Evolutionary conservation across 805 yeast species (phyloP).

Genomic region (Ogataea populi-albae): DNA sequence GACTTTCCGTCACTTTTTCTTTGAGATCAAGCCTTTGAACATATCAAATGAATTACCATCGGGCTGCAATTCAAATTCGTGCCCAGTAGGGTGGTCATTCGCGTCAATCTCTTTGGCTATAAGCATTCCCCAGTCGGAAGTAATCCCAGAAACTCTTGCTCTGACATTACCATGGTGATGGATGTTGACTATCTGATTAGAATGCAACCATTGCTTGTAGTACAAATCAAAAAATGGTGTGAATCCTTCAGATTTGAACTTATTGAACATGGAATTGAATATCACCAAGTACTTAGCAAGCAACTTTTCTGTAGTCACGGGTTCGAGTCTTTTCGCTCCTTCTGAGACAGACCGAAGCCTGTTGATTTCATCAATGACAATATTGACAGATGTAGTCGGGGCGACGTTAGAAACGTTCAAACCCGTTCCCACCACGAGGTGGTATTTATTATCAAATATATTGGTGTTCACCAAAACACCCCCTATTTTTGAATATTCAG

Average conservation of each 20-base stretch:
- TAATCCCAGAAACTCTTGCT: constrained; percentile 77
- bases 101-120: constrained; percentile 65
- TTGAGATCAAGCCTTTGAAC: constrained; percentile 81
- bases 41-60: constrained; percentile 98
- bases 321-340: constrained; percentile 14
- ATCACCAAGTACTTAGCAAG: constrained; percentile 66
- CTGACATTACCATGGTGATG: constrained; percentile 38
- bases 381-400: constrained; percentile 87
- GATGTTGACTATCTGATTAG: constrained; percentile 68
- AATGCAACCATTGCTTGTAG: constrained; percentile 85
- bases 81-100: constrained; percentile 48
- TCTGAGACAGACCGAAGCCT: constrained; percentile 43
- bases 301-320: constrained; percentile 42
- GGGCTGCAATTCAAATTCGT: constrained; percentile 74
- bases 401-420: constrained; percentile 79
- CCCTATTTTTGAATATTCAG: constrained; percentile 65
- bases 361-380: constrained; percentile 63
- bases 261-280: constrained; percentile 59
- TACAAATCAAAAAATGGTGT: constrained; percentile 63
- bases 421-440: constrained; percentile 82
- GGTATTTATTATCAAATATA: constrained; percentile 55
- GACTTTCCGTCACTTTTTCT: constrained; percentile 44
- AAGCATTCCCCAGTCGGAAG: constrained; percentile 79
- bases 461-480: constrained; percentile 85
- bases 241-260: constrained; percentile 66